These are phyloP conservation scores for Microglena sp. DNA, from an alignment of 139 green algal genomes.

Conservation along the genomic window DNA sequence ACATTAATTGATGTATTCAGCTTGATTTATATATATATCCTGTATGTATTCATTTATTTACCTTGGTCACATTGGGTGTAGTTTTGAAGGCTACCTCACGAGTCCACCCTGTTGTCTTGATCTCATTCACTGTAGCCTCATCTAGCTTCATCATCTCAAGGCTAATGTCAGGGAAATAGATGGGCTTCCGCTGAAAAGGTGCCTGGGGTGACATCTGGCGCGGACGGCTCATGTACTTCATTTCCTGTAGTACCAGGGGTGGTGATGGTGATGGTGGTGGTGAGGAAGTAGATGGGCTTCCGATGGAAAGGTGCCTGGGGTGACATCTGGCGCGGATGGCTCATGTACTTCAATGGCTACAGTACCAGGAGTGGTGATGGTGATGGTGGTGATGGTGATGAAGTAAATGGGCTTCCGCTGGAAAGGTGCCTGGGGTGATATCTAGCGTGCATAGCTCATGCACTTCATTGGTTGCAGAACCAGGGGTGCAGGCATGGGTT, in stretches of 20 bases:
- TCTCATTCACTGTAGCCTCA: slow-evolving; percentile 38
- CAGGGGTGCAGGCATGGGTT: too few species aligned
- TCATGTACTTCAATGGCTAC: slow-evolving; percentile 13
- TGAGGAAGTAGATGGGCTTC: slow-evolving; percentile 29
- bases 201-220: not conserved
- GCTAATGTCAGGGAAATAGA: slow-evolving; percentile 25
- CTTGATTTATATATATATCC: not conserved
- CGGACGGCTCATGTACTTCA: slow-evolving; percentile 14
- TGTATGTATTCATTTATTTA: slow-evolving; percentile 12
- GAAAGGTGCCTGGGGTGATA: not conserved
- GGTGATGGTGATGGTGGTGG: too few species aligned
- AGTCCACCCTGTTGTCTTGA: slow-evolving; percentile 59
- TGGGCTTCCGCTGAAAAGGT: slow-evolving; percentile 19
- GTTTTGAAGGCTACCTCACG: slow-evolving; percentile 66
- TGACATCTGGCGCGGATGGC: not conserved
- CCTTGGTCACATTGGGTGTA: slow-evolving; percentile 68
- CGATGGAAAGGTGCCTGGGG: slow-evolving; percentile 1
- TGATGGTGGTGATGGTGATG: slow-evolving; percentile 12
- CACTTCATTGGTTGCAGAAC: slow-evolving; percentile 10
- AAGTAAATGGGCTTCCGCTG: slow-evolving; percentile 34
- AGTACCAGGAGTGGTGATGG: too few species aligned
- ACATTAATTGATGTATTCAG: not conserved
- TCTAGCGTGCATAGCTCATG: slow-evolving; percentile 8
- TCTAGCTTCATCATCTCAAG: slow-evolving; percentile 51
- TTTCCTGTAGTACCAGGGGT: too few species aligned